phyloP scores from a whole-genome alignment of 2,329 filamentous ascomycete genomes.

The Fusarium sp. region DNA sequence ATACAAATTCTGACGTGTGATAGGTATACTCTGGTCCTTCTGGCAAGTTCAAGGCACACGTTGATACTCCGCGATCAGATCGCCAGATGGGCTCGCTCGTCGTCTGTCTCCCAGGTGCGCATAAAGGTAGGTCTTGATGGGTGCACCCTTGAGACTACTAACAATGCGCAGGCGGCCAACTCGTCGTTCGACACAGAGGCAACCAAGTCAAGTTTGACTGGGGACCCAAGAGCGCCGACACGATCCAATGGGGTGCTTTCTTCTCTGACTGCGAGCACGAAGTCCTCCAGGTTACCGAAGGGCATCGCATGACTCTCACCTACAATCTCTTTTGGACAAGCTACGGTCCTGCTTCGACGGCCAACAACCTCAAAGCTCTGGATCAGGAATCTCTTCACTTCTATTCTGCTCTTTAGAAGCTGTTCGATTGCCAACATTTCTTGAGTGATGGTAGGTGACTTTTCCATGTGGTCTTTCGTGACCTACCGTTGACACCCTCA shows the following conservation, averaged over 20 bases:
- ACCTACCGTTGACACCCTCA: slow-evolving; percentile 42
- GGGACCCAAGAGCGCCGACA: background rate
- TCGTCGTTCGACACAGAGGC: background rate
- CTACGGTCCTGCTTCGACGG: slow-evolving; percentile 47
- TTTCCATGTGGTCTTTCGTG: background rate
- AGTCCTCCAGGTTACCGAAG: background rate
- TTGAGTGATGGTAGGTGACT: background rate
- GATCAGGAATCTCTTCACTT: slow-evolving; percentile 28
- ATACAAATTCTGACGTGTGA: background rate
- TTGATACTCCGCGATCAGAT: background rate
- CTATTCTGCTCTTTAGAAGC: slow-evolving; percentile 4
- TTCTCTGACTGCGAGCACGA: background rate
- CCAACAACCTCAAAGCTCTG: slow-evolving; percentile 4
- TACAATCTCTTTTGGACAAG: slow-evolving; percentile 43
- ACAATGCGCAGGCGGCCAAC: background rate
- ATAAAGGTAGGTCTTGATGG: background rate
- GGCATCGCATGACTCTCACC: background rate
- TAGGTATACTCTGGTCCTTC: background rate
- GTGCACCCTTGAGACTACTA: background rate
- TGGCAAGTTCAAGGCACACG: background rate
- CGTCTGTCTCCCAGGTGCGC: background rate
- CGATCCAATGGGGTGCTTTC: background rate
- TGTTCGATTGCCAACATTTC: slow-evolving; percentile 1
- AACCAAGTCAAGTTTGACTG: background rate
- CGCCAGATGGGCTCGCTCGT: background rate